Base-by-base conservation (phyloP, 345 rosid species). In the Pugionium cornutum region DNA sequence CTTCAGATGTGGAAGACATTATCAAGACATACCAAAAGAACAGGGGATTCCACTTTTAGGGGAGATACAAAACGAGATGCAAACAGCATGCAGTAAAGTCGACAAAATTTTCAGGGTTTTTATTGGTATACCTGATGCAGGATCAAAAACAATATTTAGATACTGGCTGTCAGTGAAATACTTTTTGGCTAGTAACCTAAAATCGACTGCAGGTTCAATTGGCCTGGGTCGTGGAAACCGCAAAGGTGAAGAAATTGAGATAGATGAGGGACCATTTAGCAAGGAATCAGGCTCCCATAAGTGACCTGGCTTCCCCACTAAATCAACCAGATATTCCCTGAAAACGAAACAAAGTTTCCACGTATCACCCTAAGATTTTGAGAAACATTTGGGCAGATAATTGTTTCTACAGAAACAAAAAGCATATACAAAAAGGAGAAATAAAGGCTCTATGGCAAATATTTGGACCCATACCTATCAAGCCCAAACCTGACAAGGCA, bases 311-410 rank as follows among this genome's bases (percentile, higher is more conserved):
- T 78, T 87, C 77, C 85, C 94, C 41, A 87, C 78, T 83, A 95
- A 89, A 77, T 95, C 99, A 73, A 95, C 84, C 68, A 89, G 78
- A 79, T 82, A 91, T 77, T 95, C 99, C 91, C 98, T 91, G 96
- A 68, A 82, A 87, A 32, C 27, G 70, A 66, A 60, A 68, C 48
- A 43, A 54, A 50, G 9, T 37, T 61, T 63, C 72, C 28, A 78
- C 32, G 73, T 55, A 43, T 25, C 11, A 72, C 52, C 74, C 68
- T 64, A 65, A 28, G 5, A 27, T 28, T 6, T 74, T 30, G 58
- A 41, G 58, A 48, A 55, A 48, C 40, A 47, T 40, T 5, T 42
- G 8, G 11, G 2, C 39, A 0, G 4, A 56, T 9, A 55, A 33
- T 9, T 18, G 9, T 8, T 60, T 32, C 10, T 37, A 31, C 39